Evolutionary conservation across 2,329 filamentous ascomycete genomes (phyloP), one percentile per base, ranked within the genome.

Genomic region (Teratosphaeriaceae sp.): DNA sequence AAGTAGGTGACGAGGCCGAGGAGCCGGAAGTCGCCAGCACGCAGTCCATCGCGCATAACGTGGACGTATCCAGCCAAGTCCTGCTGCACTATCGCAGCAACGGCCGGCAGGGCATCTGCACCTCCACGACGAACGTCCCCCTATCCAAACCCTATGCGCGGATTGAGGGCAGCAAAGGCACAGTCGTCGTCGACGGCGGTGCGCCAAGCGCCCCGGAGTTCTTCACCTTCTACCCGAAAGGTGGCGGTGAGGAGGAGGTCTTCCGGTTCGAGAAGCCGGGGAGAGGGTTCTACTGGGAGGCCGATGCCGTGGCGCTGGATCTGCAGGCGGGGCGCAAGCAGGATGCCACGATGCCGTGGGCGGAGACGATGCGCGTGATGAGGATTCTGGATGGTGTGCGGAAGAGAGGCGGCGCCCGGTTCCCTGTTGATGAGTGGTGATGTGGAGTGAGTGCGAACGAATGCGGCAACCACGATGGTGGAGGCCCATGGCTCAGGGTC

Each of bases 371-470:
- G 9, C 60, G 66, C 0, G 61, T 73, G 0, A 59, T 75, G 61
- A 64, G 66, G 42, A 61, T 73, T 15, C 62, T 75, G 65, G 72
- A 75, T 45, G 66, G 71, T 44, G 61, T 72, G 7, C 55, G 71
- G 27, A 52, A 52, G n/a, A 55, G 63, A 37, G 59, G 61, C 11
- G 59, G 57, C 6, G 56, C 58, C 2, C 50, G 40, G 23, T 65
- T 48, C 38, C 36, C 42, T 13, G 43, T 38, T 20, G 43, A 38
- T 11, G 34, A 37, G n/a, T 42, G 43, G 33, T 42, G 2, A 13
- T 27, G n/a, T n/a, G n/a, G n/a, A n/a, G n/a, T n/a, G n/a, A n/a
- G n/a, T n/a, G n/a, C n/a, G n/a, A n/a, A n/a, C n/a, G n/a, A n/a
- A n/a, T n/a, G n/a, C n/a, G n/a, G n/a, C n/a, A n/a, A n/a, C n/a